These are phyloP conservation scores for Oryza coarctata DNA, from an alignment of 176 grass and related monocot species.

Conservation along the genomic window DNA sequence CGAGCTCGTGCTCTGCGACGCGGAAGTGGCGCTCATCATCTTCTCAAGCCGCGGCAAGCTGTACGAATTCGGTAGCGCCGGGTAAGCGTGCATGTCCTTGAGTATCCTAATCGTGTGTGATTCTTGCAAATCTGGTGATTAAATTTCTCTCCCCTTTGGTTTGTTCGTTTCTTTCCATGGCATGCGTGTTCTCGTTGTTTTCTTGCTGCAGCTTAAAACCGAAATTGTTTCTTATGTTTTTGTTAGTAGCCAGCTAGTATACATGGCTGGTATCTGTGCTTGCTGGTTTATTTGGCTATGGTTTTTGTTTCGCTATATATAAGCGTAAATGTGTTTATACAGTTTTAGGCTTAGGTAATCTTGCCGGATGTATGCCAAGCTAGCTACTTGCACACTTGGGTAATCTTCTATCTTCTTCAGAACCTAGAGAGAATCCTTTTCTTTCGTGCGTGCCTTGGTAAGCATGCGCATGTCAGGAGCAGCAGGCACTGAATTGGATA, in stretches of 20 bases:
- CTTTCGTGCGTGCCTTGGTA: neutral
- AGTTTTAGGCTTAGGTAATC: neutral
- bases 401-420: neutral
- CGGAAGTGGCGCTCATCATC: conserved; percentile 68
- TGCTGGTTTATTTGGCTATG: neutral
- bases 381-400: neutral
- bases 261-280: neutral
- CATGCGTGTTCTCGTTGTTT: neutral
- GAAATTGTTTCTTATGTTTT: conserved; percentile 18
- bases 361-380: neutral
- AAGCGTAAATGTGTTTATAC: neutral
- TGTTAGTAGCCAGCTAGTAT: neutral
- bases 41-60: conserved; percentile 73
- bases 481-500: neutral
- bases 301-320: neutral
- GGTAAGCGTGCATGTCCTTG: conserved; percentile 29
- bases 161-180: neutral
- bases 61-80: conserved; percentile 61
- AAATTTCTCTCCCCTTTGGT: neutral
- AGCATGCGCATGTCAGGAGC: neutral
- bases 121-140: conserved; percentile 5
- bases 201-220: neutral
- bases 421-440: neutral
- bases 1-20: conserved; percentile 74
- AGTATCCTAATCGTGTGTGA: neutral